These are phyloP conservation scores for Picea glauca DNA, from an alignment of 75 land plant genomes.

Conservation along the genomic window DNA sequence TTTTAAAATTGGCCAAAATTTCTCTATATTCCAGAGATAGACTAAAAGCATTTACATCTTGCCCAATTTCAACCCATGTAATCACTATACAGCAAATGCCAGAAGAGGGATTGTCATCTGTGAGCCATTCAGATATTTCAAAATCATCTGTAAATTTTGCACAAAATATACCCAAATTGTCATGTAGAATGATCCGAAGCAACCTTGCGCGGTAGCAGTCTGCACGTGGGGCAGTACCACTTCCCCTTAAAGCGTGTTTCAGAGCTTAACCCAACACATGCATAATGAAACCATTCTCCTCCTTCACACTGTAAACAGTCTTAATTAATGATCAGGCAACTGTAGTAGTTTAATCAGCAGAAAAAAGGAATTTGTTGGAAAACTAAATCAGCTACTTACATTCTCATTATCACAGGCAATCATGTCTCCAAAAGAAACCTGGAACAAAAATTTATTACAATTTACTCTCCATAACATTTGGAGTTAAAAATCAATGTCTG, in stretches of 20 bases:
- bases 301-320: slow-evolving; percentile 79
- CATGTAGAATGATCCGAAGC: no score
- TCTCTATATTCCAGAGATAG: no score
- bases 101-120: no score
- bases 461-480: background rate
- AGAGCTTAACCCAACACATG: slow-evolving; percentile 94
- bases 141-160: no score
- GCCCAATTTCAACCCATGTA: no score
- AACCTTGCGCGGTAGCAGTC: slow-evolving; percentile 12
- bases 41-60: no score
- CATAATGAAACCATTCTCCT: slow-evolving; percentile 99
- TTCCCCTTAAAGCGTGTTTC: slow-evolving; percentile 97
- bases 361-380: background rate
- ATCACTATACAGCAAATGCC: no score
- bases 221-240: slow-evolving; percentile 97
- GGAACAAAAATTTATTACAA: slow-evolving; percentile 17
- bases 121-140: no score
- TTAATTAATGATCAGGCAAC: background rate
- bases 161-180: no score
- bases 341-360: background rate
- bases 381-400: slow-evolving; percentile 35
- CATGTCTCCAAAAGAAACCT: slow-evolving; percentile 99
- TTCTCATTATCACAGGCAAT: slow-evolving; percentile 98
- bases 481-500: background rate
- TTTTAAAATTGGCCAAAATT: no score